phyloP scores from a whole-genome alignment of 2,329 filamentous ascomycete species.

The Xylariomycetidae sp. region DNA sequence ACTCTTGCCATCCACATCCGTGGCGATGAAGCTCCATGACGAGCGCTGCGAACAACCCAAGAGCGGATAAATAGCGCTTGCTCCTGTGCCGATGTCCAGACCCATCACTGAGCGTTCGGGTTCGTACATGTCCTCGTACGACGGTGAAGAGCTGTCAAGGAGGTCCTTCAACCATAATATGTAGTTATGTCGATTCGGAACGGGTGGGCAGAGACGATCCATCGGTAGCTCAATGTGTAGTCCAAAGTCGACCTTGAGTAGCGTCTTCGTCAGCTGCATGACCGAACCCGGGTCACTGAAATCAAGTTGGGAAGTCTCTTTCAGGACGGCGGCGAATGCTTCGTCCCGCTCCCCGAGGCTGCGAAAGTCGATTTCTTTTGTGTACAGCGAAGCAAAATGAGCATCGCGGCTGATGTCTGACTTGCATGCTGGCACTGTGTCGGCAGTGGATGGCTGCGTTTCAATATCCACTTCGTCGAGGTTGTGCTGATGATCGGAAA shows the following conservation, averaged over 20 bases:
- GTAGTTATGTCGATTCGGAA: conserved; percentile 78
- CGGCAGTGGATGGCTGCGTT: too few relatives aligned
- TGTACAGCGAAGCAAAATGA: conserved; percentile 22
- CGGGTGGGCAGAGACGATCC: conserved; percentile 81
- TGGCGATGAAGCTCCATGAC: conserved; percentile 68
- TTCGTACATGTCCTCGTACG: conserved; percentile 33
- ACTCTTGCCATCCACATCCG: conserved; percentile 74
- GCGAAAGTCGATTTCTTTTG: conserved; percentile 19
- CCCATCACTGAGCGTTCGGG: conserved; percentile 54
- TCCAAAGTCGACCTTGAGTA: conserved; percentile 72
- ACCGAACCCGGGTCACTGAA: conserved; percentile 76
- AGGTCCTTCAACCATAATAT: conserved; percentile 83
- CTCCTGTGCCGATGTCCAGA: conserved; percentile 84
- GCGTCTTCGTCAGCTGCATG: conserved; percentile 74
- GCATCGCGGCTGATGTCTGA: too few relatives aligned
- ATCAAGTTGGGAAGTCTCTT: conserved; percentile 52
- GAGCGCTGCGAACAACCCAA: conserved; percentile 66
- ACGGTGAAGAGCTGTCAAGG: conserved; percentile 64
- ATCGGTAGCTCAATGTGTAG: conserved; percentile 66
- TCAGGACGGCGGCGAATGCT: conserved; percentile 23
- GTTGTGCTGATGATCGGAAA: too few relatives aligned
- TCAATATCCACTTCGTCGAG: too few relatives aligned
- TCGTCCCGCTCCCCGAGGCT: conserved; percentile 18
- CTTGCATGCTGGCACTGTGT: too few relatives aligned
- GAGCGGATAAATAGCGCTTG: conserved; percentile 86